These are phyloP conservation scores for Aureobasidium zeae DNA, from an alignment of 2,329 filamentous ascomycete species.

Conservation along the genomic window DNA sequence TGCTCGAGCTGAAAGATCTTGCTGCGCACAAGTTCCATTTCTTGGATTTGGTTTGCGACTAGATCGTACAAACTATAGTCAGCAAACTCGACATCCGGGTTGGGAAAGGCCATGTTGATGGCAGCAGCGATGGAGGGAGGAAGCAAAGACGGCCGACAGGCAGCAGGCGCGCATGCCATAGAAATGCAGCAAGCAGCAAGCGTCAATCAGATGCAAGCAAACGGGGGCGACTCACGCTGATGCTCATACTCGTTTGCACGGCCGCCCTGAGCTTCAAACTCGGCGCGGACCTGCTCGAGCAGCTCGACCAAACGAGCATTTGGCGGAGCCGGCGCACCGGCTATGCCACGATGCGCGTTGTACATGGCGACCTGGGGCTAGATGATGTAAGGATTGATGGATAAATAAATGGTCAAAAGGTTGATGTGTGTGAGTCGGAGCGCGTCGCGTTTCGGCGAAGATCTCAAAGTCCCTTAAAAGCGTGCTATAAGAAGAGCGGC, in stretches of 20 bases:
- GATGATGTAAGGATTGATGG: not conserved
- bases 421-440: no score
- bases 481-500: no score
- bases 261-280: constrained; percentile 70
- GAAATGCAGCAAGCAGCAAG: not conserved
- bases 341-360: constrained; percentile 75
- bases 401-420: no score
- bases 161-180: not conserved
- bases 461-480: no score
- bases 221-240: constrained; percentile 60
- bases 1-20: constrained; percentile 93
- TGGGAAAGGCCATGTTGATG: constrained; percentile 5
- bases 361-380: constrained; percentile 56
- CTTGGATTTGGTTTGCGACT: constrained; percentile 87
- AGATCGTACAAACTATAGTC: constrained; percentile 20
- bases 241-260: constrained; percentile 83
- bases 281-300: constrained; percentile 77
- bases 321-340: constrained; percentile 47
- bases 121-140: not conserved
- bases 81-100: constrained; percentile 8
- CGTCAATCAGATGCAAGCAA: constrained; percentile 4
- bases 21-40: constrained; percentile 87
- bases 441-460: no score
- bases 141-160: not conserved
- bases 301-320: constrained; percentile 77